Percentiles rank a stretch among this genome's conserved stretches.
Conservation (phyloP, 2,329 filamentous ascomycete genomes). For the Penicillium hesseltinei region DNA sequence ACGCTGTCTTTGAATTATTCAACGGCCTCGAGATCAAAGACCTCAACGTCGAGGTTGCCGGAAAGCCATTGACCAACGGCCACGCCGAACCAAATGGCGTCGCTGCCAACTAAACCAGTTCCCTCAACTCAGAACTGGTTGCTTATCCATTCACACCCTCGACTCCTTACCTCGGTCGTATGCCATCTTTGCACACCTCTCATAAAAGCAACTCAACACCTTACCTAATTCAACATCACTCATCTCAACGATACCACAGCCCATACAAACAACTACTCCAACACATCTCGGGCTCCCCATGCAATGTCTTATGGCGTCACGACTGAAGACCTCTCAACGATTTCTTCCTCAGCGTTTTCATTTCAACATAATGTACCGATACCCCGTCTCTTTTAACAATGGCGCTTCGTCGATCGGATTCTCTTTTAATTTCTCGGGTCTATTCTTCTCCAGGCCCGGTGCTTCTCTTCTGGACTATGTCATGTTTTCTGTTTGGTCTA, state of each 20-base stretch:
- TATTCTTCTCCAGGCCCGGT: constrained; percentile 16
- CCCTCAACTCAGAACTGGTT: constrained; percentile 10
- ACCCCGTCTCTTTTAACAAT: constrained; percentile 35
- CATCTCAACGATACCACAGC: constrained; percentile 37
- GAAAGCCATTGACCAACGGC: constrained; percentile 25
- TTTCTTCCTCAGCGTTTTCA: constrained; percentile 41
- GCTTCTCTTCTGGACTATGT: constrained; percentile 20
- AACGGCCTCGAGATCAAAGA: constrained; percentile 60
- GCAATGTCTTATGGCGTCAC: constrained; percentile 40
- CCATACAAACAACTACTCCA: constrained; percentile 21
- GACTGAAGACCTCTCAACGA: constrained; percentile 44
- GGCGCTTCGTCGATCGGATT: constrained; percentile 26
- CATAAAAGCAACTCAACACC: constrained; percentile 15
- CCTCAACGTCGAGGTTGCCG: constrained; percentile 33
- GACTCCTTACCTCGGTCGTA: constrained; percentile 5
- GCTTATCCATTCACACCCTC: constrained; percentile 12
- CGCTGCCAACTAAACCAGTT: constrained; percentile 27
- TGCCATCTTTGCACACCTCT: constrained; percentile 3
- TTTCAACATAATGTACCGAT: constrained; percentile 42
- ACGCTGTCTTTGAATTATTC: constrained; percentile 82
- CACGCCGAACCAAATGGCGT: constrained; percentile 20
- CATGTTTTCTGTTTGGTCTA: constrained; percentile 12
- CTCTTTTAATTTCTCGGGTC: constrained; percentile 13
- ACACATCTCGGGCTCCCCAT: constrained; percentile 24
- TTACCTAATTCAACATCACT: constrained; percentile 38